Evolutionary conservation across 139 green algal genomes (phyloP).

Genomic region (Trebouxia sp.): DNA sequence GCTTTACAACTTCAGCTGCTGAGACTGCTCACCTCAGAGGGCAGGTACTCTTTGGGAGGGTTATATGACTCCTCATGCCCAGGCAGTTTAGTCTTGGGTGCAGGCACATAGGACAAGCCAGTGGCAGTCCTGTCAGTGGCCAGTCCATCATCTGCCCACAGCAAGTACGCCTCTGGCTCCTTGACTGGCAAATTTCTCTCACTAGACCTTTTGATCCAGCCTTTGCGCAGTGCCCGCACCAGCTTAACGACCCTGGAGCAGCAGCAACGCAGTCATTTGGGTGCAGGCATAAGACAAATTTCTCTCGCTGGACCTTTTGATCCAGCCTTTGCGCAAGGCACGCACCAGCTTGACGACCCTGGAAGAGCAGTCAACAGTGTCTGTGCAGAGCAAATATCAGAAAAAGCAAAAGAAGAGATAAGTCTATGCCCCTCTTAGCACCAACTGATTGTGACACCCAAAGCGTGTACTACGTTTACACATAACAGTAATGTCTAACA

Average conservation of each 20-base stretch:
- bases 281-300: slow-evolving; percentile 72
- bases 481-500: no score
- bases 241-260: slow-evolving; percentile 71
- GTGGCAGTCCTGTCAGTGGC: slow-evolving; percentile 63
- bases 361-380: no score
- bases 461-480: no score
- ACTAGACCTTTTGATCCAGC: slow-evolving; percentile 77
- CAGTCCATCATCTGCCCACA: slow-evolving; percentile 89
- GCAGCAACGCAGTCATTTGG: no score
- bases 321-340: slow-evolving; percentile 90
- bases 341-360: slow-evolving; percentile 19
- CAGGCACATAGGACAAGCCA: slow-evolving; percentile 90
- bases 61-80: slow-evolving; percentile 95
- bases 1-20: no score
- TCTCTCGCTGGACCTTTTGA: slow-evolving; percentile 57
- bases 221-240: slow-evolving; percentile 89
- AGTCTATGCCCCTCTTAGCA: no score
- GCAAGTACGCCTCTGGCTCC: slow-evolving; percentile 72
- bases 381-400: no score
- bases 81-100: slow-evolving; percentile 89
- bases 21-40: slow-evolving; percentile 65
- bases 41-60: slow-evolving; percentile 93
- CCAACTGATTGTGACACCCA: no score
- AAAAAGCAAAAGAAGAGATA: no score
- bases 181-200: slow-evolving; percentile 38